Base-by-base conservation (phyloP, 371 early-diverging fungal genomes). In the Saksenaea vasiformis region DNA sequence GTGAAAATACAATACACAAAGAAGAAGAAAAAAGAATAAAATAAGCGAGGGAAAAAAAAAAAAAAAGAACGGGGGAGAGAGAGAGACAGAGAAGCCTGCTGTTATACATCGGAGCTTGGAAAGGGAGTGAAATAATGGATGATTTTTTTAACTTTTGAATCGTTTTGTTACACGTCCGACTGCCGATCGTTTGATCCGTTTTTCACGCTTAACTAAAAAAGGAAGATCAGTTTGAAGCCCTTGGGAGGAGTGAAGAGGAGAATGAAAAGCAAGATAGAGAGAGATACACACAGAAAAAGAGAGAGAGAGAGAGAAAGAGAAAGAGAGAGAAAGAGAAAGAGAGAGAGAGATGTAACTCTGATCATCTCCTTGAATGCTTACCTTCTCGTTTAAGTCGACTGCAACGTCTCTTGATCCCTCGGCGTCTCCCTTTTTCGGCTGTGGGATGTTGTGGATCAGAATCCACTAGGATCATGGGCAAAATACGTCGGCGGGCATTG, bases 401-500 rank as follows among this genome's bases (percentile, higher is more conserved):
- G 51, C 51, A 47, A 26, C 51, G 51, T 47, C 51, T 17, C 24
- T 47, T 47, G 24, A 47, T 47, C 51, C 51, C 51, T 47, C 51
- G 51, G 51, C 51, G 51, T 47, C 51, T 47, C 51, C 51, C 51
- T 22, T 47, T 47, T 47, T 47, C 51, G 24, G 22, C 22, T 22
- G 22, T 47, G 22, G 51, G 51, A 47, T 47, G 51, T 47, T 47
- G 22, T 22, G 51, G 24, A 47, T 47, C 51, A 17, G 51, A 47
- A 22, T 47, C 51, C 9, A 47, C 22, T 3, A 47, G 54, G 53
- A 68, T 69, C 66, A 66, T 58, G n/a, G 63, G 73, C 62, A 83
- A 39, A 27, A 77, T 78, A 51, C 92, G 83, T 54, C 93, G 72
- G 7, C 93, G 69, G 0, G 91, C 91, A 74, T 93, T 93, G 58